Conservation (phyloP, 257 asterid genomes). For the Jacaranda mimosifolia region DNA sequence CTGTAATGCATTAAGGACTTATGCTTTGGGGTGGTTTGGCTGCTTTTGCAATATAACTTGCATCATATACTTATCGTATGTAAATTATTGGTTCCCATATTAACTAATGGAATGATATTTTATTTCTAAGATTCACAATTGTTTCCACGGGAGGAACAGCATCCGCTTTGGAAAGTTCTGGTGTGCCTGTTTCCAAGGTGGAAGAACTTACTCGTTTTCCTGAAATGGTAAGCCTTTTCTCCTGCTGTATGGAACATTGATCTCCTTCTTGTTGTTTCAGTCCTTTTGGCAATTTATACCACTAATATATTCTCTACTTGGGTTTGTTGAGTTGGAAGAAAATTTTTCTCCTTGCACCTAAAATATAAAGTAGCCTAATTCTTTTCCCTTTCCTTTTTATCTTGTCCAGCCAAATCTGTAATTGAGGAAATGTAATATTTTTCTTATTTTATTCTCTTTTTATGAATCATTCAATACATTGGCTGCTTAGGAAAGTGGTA, state of each 20-base stretch:
- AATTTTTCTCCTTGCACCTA: slow-evolving; percentile 10
- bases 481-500: background rate
- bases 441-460: background rate
- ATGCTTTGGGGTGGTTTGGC: slow-evolving; percentile 15
- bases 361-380: slow-evolving; percentile 11
- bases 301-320: background rate
- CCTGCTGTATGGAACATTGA: slow-evolving; percentile 10
- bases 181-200: slow-evolving; percentile 90
- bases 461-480: background rate
- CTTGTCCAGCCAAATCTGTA: background rate
- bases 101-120: slow-evolving; percentile 1
- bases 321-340: background rate
- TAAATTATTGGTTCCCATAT: background rate
- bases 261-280: background rate
- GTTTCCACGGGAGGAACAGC: slow-evolving; percentile 99
- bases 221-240: slow-evolving; percentile 74
- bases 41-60: slow-evolving; percentile 28
- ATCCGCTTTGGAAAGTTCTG: slow-evolving; percentile 74
- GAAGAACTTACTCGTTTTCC: slow-evolving; percentile 93
- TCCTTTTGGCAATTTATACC: slow-evolving; percentile 10
- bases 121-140: slow-evolving; percentile 68
- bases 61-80: slow-evolving; percentile 4
- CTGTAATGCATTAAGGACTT: background rate
- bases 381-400: background rate
- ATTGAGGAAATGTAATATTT: slow-evolving; percentile 13